Conservation (phyloP, 495 filamentous ascomycete genomes). For the Neurospora hispaniola region DNA sequence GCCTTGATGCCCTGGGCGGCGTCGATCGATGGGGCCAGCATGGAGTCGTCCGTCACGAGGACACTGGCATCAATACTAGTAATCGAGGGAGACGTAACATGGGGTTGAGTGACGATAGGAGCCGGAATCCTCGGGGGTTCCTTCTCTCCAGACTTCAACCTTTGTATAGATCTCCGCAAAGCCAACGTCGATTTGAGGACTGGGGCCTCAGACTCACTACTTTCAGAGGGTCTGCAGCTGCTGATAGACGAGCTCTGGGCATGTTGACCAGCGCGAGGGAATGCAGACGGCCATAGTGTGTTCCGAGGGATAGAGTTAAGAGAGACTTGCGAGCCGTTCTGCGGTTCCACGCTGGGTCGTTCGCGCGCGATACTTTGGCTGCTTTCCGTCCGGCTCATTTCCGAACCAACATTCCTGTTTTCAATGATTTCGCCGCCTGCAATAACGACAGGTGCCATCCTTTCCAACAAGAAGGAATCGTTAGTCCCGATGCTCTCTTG, state of each 20-base stretch:
- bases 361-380: slow-evolving; percentile 44
- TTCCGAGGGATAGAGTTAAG: slow-evolving; percentile 28
- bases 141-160: slow-evolving; percentile 29
- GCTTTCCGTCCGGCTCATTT: slow-evolving; percentile 52
- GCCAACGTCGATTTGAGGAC: slow-evolving; percentile 37
- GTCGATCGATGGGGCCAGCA: slow-evolving; percentile 19
- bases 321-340: slow-evolving; percentile 30
- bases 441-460: slow-evolving; percentile 81
- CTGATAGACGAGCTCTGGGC: slow-evolving; percentile 13
- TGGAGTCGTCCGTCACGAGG: slow-evolving; percentile 39
- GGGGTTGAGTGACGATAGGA: slow-evolving; percentile 27
- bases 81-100: slow-evolving; percentile 32
- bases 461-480: slow-evolving; percentile 52
- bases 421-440: slow-evolving; percentile 59
- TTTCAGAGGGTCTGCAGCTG: slow-evolving; percentile 36
- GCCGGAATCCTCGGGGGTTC: slow-evolving; percentile 30
- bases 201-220: slow-evolving; percentile 38
- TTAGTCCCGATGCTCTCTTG: slow-evolving; percentile 37
- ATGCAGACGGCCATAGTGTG: slow-evolving; percentile 41
- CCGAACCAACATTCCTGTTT: slow-evolving; percentile 42
- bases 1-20: slow-evolving; percentile 9
- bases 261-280: slow-evolving; percentile 22
- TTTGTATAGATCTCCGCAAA: slow-evolving; percentile 41
- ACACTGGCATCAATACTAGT: slow-evolving; percentile 41
- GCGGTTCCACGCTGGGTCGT: slow-evolving; percentile 42